Percentiles rank a stretch among this genome's conserved stretches.
phyloP scores from a whole-genome alignment of 1,284 basidiomycete genomes.

The Leccinum solheimii region DNA sequence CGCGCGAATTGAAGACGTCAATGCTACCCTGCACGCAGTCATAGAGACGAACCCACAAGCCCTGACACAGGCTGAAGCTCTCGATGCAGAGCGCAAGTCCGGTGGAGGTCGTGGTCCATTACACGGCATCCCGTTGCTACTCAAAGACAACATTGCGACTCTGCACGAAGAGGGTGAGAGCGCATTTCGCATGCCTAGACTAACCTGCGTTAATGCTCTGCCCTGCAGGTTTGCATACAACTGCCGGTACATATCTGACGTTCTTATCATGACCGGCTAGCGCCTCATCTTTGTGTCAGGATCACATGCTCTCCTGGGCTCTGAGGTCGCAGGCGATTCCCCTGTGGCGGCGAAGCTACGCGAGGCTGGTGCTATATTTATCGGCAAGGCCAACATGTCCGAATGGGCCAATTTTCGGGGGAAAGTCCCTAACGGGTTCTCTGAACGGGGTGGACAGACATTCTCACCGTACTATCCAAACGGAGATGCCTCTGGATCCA shows the following conservation, averaged over 20 bases:
- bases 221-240: conserved; percentile 61
- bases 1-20: conserved; percentile 70
- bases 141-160: conserved; percentile 39
- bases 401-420: conserved; percentile 55
- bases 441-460: conserved; percentile 52
- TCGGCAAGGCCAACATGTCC: conserved; percentile 53
- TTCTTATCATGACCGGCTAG: background rate
- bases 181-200: conserved; percentile 33
- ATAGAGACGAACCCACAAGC: conserved; percentile 65
- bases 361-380: conserved; percentile 51
- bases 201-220: conserved; percentile 7
- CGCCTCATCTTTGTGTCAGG: conserved; percentile 34
- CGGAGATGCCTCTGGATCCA: conserved; percentile 51
- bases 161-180: conserved; percentile 46
- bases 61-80: conserved; percentile 49
- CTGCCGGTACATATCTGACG: conserved; percentile 36
- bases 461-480: conserved; percentile 50
- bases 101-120: conserved; percentile 52
- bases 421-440: conserved; percentile 47
- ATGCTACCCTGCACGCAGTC: conserved; percentile 61
- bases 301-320: conserved; percentile 57
- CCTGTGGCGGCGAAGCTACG: conserved; percentile 59
- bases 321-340: conserved; percentile 63
- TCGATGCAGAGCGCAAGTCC: conserved; percentile 54
- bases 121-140: conserved; percentile 69